Base-by-base conservation (phyloP, 1,284 basidiomycete species). In the Xerocomus amazonicus region DNA sequence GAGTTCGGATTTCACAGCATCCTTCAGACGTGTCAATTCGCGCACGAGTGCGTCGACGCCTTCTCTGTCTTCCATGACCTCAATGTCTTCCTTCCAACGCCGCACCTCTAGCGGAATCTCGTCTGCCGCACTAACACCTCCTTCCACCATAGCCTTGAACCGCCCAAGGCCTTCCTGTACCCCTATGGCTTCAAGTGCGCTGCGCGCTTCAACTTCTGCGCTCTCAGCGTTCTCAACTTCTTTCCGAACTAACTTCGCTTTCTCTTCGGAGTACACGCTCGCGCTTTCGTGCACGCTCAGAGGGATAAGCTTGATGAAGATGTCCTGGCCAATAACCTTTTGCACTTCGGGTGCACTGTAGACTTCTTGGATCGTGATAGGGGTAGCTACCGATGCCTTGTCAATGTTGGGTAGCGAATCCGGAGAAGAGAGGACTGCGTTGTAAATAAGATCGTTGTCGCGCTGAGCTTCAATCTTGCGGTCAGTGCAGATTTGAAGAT, bases 381-480 rank as follows among this genome's bases (percentile, higher is more conserved):
- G 84, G 0, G 81, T 82, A 0, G 92, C 90, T 1, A 93, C 83
- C 0, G 78, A 74, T 0, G 87, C 74, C 64, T 92, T 92, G 47
- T 97, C 94, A 48, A 97, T 81, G 1, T 74, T 66, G 0, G 94
- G 83, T 0, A 99, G 78, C 0, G 89, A 80, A 16, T 94, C 90
- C 13, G 87, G 79, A 4, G 87, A 75, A 1, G 94, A 92, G 0
- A 95, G 72, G 48, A 96, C 81, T n/a, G 92, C 92, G 65, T 99
- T 95, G 73, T 99, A 99, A 58, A 99, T 97, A 41, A 99, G 80
- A 63, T 99, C 96, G 68, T 99, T 99, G 72, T 97, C 94, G 51
- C 88, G 84, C 50, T 84, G 79, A 0, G 90, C 90, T 49, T 90
- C 85, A 45, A 71, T 76, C 65, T 85, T 87, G 49, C 83, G 83